Evolutionary conservation across 768 basidiomycete species (phyloP).

Genomic region (Amanita pseudoporphyria): DNA sequence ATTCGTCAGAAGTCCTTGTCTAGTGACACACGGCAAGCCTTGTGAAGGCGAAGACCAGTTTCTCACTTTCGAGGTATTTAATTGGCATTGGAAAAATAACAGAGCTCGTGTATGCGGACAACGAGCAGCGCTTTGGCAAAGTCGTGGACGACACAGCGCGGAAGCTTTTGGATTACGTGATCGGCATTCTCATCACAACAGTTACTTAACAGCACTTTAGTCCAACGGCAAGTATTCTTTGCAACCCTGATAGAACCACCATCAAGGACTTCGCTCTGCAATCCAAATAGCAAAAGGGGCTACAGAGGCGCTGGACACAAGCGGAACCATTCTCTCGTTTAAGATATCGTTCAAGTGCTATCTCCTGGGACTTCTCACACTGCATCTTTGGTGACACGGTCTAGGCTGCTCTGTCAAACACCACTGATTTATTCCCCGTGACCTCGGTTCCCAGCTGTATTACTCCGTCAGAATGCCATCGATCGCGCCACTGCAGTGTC

Average conservation of each 20-base stretch:
- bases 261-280: not conserved
- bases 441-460: not conserved
- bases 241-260: too few species aligned
- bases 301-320: not conserved
- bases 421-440: not conserved
- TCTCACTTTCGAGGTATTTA: constrained; percentile 75
- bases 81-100: constrained; percentile 50
- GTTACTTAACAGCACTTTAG: too few species aligned
- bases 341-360: not conserved
- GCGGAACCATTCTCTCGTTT: not conserved
- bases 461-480: not conserved
- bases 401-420: not conserved
- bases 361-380: constrained; percentile 1
- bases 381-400: not conserved
- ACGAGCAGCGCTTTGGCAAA: not conserved
- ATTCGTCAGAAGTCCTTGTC: constrained; percentile 9
- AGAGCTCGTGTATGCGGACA: not conserved
- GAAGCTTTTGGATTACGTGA: constrained; percentile 2
- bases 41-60: not conserved
- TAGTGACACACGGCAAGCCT: not conserved
- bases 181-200: not conserved
- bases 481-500: not conserved
- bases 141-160: not conserved
- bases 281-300: not conserved
- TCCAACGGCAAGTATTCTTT: too few species aligned